Base-by-base conservation (phyloP, 768 basidiomycete species). In the Coprinopsis cinerea region DNA sequence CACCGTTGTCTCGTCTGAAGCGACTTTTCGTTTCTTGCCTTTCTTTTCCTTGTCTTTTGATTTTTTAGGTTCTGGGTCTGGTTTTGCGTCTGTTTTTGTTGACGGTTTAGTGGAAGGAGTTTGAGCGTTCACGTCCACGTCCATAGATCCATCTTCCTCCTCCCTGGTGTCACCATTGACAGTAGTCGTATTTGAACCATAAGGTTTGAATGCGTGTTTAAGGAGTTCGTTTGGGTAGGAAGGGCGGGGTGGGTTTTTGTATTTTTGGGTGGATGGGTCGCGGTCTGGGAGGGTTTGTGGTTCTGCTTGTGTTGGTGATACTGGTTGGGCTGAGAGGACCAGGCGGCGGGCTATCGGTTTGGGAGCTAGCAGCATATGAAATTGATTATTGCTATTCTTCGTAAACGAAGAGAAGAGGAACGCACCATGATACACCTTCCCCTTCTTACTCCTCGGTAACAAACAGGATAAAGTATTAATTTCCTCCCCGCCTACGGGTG, bases 201-300 rank as follows among this genome's bases (percentile, higher is more conserved):
- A 78, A 0, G 86, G 85, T 55, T 78, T 59, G 61, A 84, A 88
- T 1, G 67, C 60, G 55, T 87, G 85, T 50, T 72, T 86, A 26
- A 88, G 69, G 1, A 80, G 55, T 39, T 85, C 81, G 41, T 70
- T 66, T 0, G 86, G 77, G 56, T 88, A 79, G 9, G 66, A 72
- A 2, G 74, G 69, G 17, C 86, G 74, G 1, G 79, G 73, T 5
- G 81, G 77, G 52, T 80, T 80, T 59, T 77, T 67, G 48, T 70
- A 66, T 23, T 64, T 49, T 9, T 57, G 45, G 39, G 48, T 44
- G 44, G 57, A 44, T 3, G 55, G 39, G 1, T 59, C 55, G 22
- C 27, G 22, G 28, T 28, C 15, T n/a, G 67, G 53, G 2, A 58
- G 23, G 1, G 55, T 53, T 9, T 63, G 52, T 2, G 67, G 18